Base-by-base conservation (phyloP, 257 asterid genomes). In the Ophiorrhiza pumila region DNA sequence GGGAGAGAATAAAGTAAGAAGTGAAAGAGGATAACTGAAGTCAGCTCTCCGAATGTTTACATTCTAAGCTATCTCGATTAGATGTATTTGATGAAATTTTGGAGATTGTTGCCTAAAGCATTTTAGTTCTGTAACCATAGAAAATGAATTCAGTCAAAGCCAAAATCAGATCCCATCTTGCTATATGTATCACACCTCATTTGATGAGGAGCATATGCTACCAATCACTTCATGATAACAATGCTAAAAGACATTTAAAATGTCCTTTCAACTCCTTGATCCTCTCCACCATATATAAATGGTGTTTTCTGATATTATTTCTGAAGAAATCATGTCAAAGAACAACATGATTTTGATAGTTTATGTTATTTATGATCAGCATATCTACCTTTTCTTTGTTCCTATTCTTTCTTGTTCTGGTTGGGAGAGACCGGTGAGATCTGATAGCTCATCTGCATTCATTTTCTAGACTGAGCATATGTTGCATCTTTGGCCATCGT, bases 211-310 rank as follows among this genome's bases (percentile, higher is more conserved):
- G 42, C 53, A 20, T 46, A 17, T 23, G 56, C 31, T 11, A 47
- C 45, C 2, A 72, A 72, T 17, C 53, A 60, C 46, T 27, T 46
- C 29, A 42, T 62, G 29, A 50, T 71, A 31, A 14, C 46, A 41
- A 10, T 11, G 31, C 17, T 57, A n/a, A 57, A 22, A 29, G 18
- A 25, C n/a, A 18, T 25, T 55, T 20, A n/a, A 27, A 34, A 32
- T 60, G 47, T 59, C 46, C 47, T 41, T 72, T 46, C 35, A 32
- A 68, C 18, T 73, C 55, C 50, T 62, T 73, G 12, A 62, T 62
- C 58, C 60, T 73, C 71, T 72, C 37, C 43, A 50, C 32, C 2
- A 71, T 4, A 25, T 13, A 61, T 41, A 32, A 11, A 3, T 61
- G 27, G 45, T 32, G 14, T n/a, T 35, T 11, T 22, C 35, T n/a